Base-by-base conservation (phyloP, 2,329 filamentous ascomycete genomes). In the Catunica adiposa region DNA sequence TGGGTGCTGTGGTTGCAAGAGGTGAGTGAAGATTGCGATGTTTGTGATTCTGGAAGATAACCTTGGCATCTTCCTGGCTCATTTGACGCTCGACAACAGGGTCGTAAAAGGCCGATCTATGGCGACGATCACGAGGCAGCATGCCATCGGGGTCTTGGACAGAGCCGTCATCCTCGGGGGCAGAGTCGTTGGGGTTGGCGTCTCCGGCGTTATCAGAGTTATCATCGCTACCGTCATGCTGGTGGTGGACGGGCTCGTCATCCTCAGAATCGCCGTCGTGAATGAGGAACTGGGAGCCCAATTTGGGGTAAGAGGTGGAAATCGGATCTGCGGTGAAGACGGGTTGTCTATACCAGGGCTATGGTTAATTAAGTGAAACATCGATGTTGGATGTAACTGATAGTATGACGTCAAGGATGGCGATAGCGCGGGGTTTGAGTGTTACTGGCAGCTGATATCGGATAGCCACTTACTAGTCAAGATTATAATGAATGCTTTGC, bases 51-150 rank as follows among this genome's bases (percentile, higher is more conserved):
- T 96, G 90, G 68, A 95, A 98, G 71, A 97, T 94, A 60, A 96
- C 77, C 69, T 95, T 97, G 58, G 90, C 87, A 66, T 98, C 92
- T 25, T 86, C 83, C 67, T 95, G 89, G 64, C 84, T 94, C 81
- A 95, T 85, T 64, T 90, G 86, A 64, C 92, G 94, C 69, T 98
- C 92, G 54, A 87, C 86, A 54, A 90, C 84, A 64, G 90, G 88
- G 68, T 96, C 89, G 70, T 94, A 96, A 66, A 89, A 94, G 20
- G 89, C 86, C 7, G 89, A 95, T 66, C 83, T 83, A 59, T 75
- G 75, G 34, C 78, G 79, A 54, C 79, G 65, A 64, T 83, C 80
- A 59, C 80, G 72, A 22, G 72, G 71, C 8, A 83, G 71, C 73
- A 83, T 78, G 55, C 78, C 79, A 29, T 78, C 75, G 55, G 73